Evolutionary conservation across 2,329 filamentous ascomycete species (phyloP).

Genomic region (Ustulina deusta): DNA sequence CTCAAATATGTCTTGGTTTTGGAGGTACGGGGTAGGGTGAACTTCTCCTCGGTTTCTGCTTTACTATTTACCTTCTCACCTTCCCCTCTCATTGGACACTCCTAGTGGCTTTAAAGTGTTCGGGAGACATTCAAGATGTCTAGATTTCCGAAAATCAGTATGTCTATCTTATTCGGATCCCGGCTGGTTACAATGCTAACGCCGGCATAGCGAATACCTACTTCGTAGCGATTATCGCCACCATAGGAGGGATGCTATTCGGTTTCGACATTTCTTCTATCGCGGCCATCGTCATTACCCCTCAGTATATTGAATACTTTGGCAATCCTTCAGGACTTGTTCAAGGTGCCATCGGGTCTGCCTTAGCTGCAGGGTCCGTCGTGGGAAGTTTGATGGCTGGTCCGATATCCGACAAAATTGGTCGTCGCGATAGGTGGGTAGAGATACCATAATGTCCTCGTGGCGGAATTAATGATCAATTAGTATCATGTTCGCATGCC

Average conservation of each 20-base stretch:
- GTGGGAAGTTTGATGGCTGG: conserved; percentile 63
- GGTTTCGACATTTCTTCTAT: conserved; percentile 70
- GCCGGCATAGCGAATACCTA: conserved; percentile 46
- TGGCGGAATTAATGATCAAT: conserved; percentile 26
- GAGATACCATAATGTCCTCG: neutral
- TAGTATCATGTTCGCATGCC: conserved; percentile 59
- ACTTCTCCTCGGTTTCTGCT: conserved; percentile 25
- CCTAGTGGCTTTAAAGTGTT: conserved; percentile 32
- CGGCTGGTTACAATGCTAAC: conserved; percentile 2
- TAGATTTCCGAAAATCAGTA: conserved; percentile 49
- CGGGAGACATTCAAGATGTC: conserved; percentile 43
- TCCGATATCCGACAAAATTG: conserved; percentile 61
- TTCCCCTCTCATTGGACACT: conserved; percentile 21
- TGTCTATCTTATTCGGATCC: conserved; percentile 16
- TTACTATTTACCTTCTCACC: conserved; percentile 13
- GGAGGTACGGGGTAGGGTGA: neutral
- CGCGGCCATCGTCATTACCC: conserved; percentile 66
- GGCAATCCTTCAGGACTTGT: conserved; percentile 58
- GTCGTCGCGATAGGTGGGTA: conserved; percentile 55
- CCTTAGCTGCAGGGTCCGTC: conserved; percentile 65
- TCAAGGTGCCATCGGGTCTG: conserved; percentile 65
- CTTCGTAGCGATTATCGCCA: conserved; percentile 50
- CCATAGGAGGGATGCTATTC: conserved; percentile 55
- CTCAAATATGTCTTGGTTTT: conserved; percentile 25
- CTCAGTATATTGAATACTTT: conserved; percentile 66